Evolutionary conservation across 176 grass and related monocot genomes (phyloP), one percentile per base, ranked within the genome.

Genomic region (Paspalum notatum): DNA sequence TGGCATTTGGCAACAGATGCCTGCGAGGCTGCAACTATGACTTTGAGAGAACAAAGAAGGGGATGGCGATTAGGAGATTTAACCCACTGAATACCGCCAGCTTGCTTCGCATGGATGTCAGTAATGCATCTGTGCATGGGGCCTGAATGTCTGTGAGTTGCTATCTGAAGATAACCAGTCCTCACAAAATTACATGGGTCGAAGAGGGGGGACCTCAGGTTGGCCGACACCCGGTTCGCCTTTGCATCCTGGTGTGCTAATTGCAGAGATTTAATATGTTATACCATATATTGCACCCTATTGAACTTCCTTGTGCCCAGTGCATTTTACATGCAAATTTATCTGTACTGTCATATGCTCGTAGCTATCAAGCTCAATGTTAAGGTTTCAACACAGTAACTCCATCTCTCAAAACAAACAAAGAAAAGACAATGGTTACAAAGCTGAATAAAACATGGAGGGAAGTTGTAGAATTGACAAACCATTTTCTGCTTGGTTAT

Each of bases 401-500:
- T 8, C 63, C 6, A 21, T 20, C 58, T 39, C 12, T 13, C 53
- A 44, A 27, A 77, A 74, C 59, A 22, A 73, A 62, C 32, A 17
- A 53, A 59, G 51, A 17, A 59, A 60, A 13, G 17, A 54, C 53
- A 75, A 63, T 65, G 60, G 26, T 53, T 80, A 50, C 41, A 44
- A 52, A 69, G 22, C n/a, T 57, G 25, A 70, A 77, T 55, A 60
- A 56, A 78, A 66, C 7, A 40, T 27, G 68, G 71, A 82, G 46
- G 63, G 9, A 65, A 24, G 62, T 55, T 40, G 12, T 16, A 18
- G 52, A 83, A 62, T 73, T 51, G 26, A 64, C 86, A 53, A 81
- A 94, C 95, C 95, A 86, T 92, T 92, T 66, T 87, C 67, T 54
- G 54, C 80, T 72, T 75, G 47, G 82, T 74, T 92, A 55, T 80